These are phyloP conservation scores for Nakazawaea peltata DNA, from an alignment of 805 yeast species.

Conservation along the genomic window DNA sequence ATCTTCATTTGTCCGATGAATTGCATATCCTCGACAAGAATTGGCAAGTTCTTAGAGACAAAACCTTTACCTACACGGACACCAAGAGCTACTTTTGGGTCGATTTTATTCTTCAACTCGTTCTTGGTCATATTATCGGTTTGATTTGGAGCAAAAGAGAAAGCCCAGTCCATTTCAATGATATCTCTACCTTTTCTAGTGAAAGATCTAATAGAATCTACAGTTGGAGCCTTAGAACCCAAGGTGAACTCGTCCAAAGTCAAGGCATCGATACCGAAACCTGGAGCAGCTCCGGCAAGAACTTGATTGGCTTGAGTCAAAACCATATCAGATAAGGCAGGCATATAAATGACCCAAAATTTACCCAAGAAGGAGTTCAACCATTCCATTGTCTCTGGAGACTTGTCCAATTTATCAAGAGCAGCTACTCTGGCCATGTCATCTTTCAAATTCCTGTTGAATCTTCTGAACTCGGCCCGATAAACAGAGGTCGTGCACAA, in stretches of 20 bases:
- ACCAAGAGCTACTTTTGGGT: conserved; percentile 77
- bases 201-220: conserved; percentile 64
- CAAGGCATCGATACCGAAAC: conserved; percentile 71
- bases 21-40: conserved; percentile 74
- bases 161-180: conserved; percentile 80
- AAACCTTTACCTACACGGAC: conserved; percentile 77
- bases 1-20: conserved; percentile 64
- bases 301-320: conserved; percentile 60
- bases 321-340: conserved; percentile 71
- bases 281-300: conserved; percentile 68
- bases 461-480: conserved; percentile 66
- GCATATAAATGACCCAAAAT: conserved; percentile 87
- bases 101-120: conserved; percentile 60
- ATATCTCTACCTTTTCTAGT: conserved; percentile 59
- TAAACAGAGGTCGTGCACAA: conserved; percentile 59
- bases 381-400: conserved; percentile 75
- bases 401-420: conserved; percentile 53
- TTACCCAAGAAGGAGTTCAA: conserved; percentile 67
- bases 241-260: conserved; percentile 70
- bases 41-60: conserved; percentile 68
- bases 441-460: conserved; percentile 66
- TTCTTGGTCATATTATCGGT: conserved; percentile 77
- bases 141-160: conserved; percentile 75
- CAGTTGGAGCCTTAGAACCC: conserved; percentile 75
- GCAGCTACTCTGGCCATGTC: conserved; percentile 63